Base-by-base conservation (phyloP, 345 rosid genomes). In the Citrus hindsii region DNA sequence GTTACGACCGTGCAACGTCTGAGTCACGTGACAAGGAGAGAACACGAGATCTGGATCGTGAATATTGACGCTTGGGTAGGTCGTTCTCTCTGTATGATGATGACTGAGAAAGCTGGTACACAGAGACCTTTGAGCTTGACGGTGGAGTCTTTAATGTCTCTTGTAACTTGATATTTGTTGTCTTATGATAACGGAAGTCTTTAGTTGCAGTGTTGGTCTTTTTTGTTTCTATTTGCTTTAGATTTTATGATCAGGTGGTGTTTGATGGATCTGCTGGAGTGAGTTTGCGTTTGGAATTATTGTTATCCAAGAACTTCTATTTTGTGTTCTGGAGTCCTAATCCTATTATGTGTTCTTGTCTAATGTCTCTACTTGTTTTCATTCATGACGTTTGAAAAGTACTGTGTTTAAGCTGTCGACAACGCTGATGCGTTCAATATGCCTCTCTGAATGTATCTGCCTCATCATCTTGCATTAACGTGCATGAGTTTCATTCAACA, bases 1-100 rank as follows among this genome's bases (percentile, higher is more conserved):
- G 75, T 67, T 87, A 87, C 68, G 94, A 86, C 77, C 84, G 77
- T 14, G 81, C 82, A 63, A 69, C 80, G 27, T 83, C 88, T 18
- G 84, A 79, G 42, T 75, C 87, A 14, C 85, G 64, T 4, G 91
- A 84, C 42, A 80, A 78, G 72, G 81, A 78, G 18, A 60, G 51
- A 67, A 67, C 65, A 73, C 61, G 76, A 46, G 73, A 51, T 16
- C 30, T 18, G 25, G 87, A 81, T 76, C 83, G 61, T 9, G 86
- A 83, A 33, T 88, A 86, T 75, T 83, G 84, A 73, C 1, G 79
- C 67, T 77, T 76, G 25, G 78, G 71, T 48, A 75, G 83, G 67
- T 84, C 82, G 25, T 63, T 76, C 73, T 80, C 80, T 71, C 60
- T 73, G 58, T 76, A 79, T 28, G 82, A 75, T 67, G 66, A 72